phyloP scores from a whole-genome alignment of 768 basidiomycete genomes.

The Suillus lakei region DNA sequence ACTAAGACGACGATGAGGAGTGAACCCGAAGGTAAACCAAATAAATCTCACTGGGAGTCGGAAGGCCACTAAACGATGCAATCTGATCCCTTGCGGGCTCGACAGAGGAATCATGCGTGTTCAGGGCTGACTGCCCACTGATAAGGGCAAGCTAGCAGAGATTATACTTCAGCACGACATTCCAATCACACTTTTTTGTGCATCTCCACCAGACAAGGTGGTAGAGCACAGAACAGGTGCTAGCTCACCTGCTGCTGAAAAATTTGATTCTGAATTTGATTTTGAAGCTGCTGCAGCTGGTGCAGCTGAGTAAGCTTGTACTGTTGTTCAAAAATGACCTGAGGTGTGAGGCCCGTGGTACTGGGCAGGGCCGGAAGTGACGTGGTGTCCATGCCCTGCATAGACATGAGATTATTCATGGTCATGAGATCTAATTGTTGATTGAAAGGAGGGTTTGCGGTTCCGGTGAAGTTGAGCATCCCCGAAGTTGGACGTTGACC shows the following conservation, averaged over 20 bases:
- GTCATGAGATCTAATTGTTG: constrained; percentile 53
- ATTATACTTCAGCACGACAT: constrained; percentile 15
- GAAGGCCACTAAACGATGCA: constrained; percentile 54
- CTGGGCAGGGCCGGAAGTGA: constrained; percentile 18
- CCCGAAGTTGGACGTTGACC: constrained; percentile 19
- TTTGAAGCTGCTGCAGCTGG: constrained; percentile 77
- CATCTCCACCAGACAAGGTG: constrained; percentile 18
- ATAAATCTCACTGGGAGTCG: constrained; percentile 64
- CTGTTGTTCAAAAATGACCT: constrained; percentile 72
- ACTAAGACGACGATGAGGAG: constrained; percentile 42
- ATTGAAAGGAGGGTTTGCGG: constrained; percentile 16
- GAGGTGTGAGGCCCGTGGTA: constrained; percentile 40
- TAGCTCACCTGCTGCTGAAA: constrained; percentile 84
- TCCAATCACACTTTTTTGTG: not conserved
- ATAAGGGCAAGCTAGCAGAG: constrained; percentile 67
- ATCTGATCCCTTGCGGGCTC: constrained; percentile 40
- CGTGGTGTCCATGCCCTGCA: constrained; percentile 46
- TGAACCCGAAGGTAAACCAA: constrained; percentile 16
- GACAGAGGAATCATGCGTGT: constrained; percentile 41
- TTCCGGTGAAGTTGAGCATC: constrained; percentile 14
- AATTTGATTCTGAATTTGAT: constrained; percentile 86
- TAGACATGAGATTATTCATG: constrained; percentile 53
- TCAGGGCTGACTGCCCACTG: constrained; percentile 46
- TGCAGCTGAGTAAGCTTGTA: constrained; percentile 79
- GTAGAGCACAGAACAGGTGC: constrained; percentile 14